Base-by-base conservation (phyloP, 2,329 filamentous ascomycete species). In the Xylariales sp. region DNA sequence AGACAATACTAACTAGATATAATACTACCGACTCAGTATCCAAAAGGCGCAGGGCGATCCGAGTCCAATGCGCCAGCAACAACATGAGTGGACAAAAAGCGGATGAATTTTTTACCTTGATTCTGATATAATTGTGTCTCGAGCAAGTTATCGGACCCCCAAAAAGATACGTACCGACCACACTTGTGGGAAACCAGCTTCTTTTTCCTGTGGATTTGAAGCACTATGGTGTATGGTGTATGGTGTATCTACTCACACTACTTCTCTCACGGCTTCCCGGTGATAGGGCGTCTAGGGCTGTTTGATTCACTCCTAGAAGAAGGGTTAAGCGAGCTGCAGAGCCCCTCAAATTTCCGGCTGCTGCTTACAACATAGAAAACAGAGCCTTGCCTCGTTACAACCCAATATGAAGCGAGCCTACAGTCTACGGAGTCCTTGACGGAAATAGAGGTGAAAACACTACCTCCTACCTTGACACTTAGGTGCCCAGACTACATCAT, bases 291-390 rank as follows among this genome's bases (percentile, higher is more conserved):
- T 23, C 52, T n/a, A 62, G 43, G n/a, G 52, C 18, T 3, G 67
- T 69, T 66, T 67, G 67, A 67, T 67, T 61, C 14, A 46, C 64
- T 36, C 46, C 46, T 43, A 50, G 53, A 39, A 52, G 54, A 64
- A 57, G 54, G 60, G 60, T 50, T 59, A 69, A 67, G 56, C 60
- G 66, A 69, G 58, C 62, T 69, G 50, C 48, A 54, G 30, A 45
- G 46, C 61, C 65, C 64, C 68, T 69, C 43, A 53, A 65, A 69
- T 69, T 59, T 64, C 65, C 64, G 57, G 41, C 46, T 61, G 36
- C 55, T 45, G 59, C 55, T 56, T 34, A n/a, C 50, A 56, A 54
- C 59, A 62, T 48, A 59, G 67, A 61, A 9, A 53, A 16, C 56
- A 49, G 43, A 53, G 50, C 60, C 64, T 32, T 62, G 8, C n/a